phyloP scores from a whole-genome alignment of 176 grass and related monocot genomes.

The Raddia guianensis region DNA sequence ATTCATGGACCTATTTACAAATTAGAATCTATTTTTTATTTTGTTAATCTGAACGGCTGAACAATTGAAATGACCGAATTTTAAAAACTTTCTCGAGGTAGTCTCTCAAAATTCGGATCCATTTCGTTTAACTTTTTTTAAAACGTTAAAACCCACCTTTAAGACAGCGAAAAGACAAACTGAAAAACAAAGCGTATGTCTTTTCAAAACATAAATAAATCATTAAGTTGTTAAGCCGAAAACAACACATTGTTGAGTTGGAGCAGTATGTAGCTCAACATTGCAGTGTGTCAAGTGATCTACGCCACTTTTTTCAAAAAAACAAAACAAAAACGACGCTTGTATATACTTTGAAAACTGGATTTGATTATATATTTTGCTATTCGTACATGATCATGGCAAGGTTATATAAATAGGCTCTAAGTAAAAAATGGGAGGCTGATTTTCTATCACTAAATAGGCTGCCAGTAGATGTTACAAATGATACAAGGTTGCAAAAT shows the following conservation, averaged over 20 bases:
- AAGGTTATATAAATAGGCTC: constrained; percentile 41
- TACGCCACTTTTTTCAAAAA: neutral
- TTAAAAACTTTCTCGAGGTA: no score
- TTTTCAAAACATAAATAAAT: no score
- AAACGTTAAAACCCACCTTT: no score
- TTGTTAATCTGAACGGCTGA: no score
- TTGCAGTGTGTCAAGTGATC: constrained; percentile 6
- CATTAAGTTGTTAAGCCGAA: no score
- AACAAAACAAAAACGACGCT: constrained; percentile 2
- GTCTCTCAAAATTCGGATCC: no score
- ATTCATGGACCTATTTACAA: constrained; percentile 14
- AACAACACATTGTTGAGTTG: neutral
- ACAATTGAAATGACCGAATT: no score
- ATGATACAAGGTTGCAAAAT: constrained; percentile 23
- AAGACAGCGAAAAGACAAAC: no score
- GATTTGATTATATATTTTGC: constrained; percentile 19
- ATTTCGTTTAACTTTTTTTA: no score
- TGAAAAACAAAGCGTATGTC: no score
- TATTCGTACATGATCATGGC: constrained; percentile 34
- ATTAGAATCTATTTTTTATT: neutral
- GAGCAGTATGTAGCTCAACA: constrained; percentile 23
- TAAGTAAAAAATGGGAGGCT: constrained; percentile 3
- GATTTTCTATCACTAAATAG: constrained; percentile 19
- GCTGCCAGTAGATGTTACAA: constrained; percentile 38
- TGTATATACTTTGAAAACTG: constrained; percentile 19